phyloP scores from a whole-genome alignment of 805 yeast species.

The Pichia phayaonensis region DNA sequence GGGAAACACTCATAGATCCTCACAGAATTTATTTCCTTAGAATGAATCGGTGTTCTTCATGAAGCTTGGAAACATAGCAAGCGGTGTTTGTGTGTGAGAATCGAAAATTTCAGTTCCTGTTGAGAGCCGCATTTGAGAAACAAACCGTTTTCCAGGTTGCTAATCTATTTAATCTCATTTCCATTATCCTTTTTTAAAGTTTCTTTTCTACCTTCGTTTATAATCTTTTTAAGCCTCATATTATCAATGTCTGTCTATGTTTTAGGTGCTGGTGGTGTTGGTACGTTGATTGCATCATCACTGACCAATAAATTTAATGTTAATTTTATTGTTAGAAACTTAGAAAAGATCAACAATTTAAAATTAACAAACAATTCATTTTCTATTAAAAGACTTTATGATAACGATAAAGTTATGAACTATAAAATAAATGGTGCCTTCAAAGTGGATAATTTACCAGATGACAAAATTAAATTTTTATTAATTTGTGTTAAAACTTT shows the following conservation, averaged over 20 bases:
- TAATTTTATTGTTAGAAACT: conserved; percentile 23
- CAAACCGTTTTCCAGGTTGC: neutral
- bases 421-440: conserved; percentile 15
- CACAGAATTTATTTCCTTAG: conserved; percentile 1
- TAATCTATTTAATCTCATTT: neutral
- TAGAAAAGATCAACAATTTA: conserved; percentile 17
- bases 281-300: conserved; percentile 24
- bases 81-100: too few species aligned
- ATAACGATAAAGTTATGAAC: conserved; percentile 9
- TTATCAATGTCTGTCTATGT: conserved; percentile 18
- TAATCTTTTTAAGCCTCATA: neutral
- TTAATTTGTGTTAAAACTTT: conserved; percentile 77
- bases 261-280: conserved; percentile 32
- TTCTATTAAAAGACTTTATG: conserved; percentile 21
- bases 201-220: neutral
- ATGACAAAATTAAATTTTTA: conserved; percentile 27
- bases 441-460: conserved; percentile 15
- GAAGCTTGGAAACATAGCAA: neutral
- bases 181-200: neutral
- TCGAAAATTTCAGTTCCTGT: neutral
- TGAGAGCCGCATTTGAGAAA: neutral
- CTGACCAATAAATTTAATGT: conserved; percentile 17
- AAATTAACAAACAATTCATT: conserved; percentile 14
- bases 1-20: neutral
- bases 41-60: conserved; percentile 1